phyloP scores from a whole-genome alignment of 805 yeast species.

The Monosporozyma unispora region DNA sequence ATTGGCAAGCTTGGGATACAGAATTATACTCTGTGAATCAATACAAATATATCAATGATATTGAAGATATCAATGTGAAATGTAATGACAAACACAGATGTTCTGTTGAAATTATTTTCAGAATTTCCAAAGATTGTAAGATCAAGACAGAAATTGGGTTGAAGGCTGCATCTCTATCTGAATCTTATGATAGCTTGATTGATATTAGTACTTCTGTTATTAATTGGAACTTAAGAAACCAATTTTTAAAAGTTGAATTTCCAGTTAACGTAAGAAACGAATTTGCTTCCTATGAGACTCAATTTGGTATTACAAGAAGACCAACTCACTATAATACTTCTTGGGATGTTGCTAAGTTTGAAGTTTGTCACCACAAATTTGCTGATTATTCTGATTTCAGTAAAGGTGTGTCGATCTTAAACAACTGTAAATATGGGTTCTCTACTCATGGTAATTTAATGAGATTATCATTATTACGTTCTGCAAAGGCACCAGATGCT shows the following conservation, averaged over 20 bases:
- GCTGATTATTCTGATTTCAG: constrained; percentile 82
- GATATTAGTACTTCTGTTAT: constrained; percentile 54
- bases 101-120: constrained; percentile 52
- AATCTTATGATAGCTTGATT: constrained; percentile 35
- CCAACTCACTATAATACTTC: constrained; percentile 92
- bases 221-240: constrained; percentile 76
- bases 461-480: constrained; percentile 76
- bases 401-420: constrained; percentile 80
- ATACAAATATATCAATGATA: constrained; percentile 39
- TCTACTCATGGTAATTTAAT: constrained; percentile 87
- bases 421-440: constrained; percentile 85
- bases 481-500: constrained; percentile 93
- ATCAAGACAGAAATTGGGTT: constrained; percentile 64
- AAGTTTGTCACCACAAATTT: constrained; percentile 88
- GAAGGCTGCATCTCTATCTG: constrained; percentile 35
- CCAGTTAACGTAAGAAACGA: constrained; percentile 78
- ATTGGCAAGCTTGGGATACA: constrained; percentile 97
- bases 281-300: constrained; percentile 82
- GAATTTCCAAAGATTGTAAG: constrained; percentile 46
- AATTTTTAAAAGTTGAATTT: constrained; percentile 89
- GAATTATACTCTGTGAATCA: constrained; percentile 80
- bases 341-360: constrained; percentile 96
- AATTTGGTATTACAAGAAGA: constrained; percentile 82
- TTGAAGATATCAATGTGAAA: constrained; percentile 29
- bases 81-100: constrained; percentile 45